Percentiles rank a stretch among this genome's conserved stretches.
These are phyloP conservation scores for Penicillium sp. DNA, from an alignment of 2,329 filamentous ascomycete genomes.

Conservation along the genomic window DNA sequence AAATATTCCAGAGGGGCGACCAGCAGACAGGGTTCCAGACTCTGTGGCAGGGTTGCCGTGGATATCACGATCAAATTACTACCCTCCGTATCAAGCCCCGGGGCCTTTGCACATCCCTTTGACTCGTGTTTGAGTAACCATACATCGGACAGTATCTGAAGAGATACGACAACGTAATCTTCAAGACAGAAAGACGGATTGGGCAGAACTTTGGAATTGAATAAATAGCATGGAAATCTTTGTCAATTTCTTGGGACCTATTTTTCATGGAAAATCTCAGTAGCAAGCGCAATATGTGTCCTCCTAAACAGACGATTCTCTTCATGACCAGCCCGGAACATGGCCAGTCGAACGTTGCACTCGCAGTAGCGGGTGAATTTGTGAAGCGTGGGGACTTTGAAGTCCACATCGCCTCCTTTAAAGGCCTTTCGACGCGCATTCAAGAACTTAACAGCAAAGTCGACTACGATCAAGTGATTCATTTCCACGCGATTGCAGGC, in stretches of 20 bases:
- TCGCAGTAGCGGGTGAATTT: slow-evolving; percentile 48
- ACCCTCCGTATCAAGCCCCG: not conserved
- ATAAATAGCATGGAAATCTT: not conserved
- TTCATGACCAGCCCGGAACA: slow-evolving; percentile 51
- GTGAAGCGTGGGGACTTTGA: slow-evolving; percentile 39
- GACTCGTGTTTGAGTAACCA: slow-evolving; percentile 5
- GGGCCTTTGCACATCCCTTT: not conserved
- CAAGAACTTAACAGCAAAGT: slow-evolving; percentile 27
- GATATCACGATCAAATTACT: not conserved
- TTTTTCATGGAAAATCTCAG: not conserved
- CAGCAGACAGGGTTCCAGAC: not conserved
- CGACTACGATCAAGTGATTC: slow-evolving; percentile 2
- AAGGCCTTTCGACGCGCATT: slow-evolving; percentile 36
- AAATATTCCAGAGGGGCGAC: not conserved
- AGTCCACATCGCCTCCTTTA: slow-evolving; percentile 51
- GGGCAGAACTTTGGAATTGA: not conserved
- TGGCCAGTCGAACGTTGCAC: slow-evolving; percentile 51
- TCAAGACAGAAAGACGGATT: not conserved
- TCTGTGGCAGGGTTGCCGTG: not conserved
- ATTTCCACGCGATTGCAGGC: slow-evolving; percentile 40
- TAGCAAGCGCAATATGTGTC: slow-evolving; percentile 13
- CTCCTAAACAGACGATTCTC: slow-evolving; percentile 31
- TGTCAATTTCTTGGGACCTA: not conserved
- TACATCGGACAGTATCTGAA: slow-evolving; percentile 7
- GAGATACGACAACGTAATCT: not conserved